These are phyloP conservation scores for Trifolium pratense DNA, from an alignment of 306 rosid species.

Conservation along the genomic window DNA sequence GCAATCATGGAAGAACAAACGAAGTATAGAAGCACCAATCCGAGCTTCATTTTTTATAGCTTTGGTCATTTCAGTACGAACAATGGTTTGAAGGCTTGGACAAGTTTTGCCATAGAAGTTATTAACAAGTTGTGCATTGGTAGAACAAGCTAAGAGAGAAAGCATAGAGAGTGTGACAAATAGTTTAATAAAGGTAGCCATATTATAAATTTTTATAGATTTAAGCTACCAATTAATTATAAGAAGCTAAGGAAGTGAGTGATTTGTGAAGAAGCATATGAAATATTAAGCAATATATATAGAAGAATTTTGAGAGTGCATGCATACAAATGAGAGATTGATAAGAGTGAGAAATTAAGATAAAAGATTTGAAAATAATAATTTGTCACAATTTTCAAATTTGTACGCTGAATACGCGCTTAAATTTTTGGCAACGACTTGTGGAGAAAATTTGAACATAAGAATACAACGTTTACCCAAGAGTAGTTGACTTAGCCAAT, in stretches of 20 bases:
- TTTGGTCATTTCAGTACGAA: conserved; percentile 52
- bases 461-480: background rate
- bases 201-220: background rate
- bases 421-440: background rate
- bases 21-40: conserved; percentile 78
- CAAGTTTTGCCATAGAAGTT: conserved; percentile 62
- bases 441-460: background rate
- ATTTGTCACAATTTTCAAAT: background rate
- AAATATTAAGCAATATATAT: conserved; percentile 38
- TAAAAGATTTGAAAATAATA: background rate
- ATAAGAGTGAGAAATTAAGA: background rate
- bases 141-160: conserved; percentile 44
- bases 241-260: background rate
- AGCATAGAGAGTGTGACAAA: conserved; percentile 36
- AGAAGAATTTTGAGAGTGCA: background rate
- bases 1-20: conserved; percentile 91
- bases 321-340: background rate
- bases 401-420: conserved; percentile 35
- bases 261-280: conserved; percentile 19
- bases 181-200: conserved; percentile 43
- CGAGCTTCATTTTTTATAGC: conserved; percentile 57
- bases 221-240: background rate
- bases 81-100: conserved; percentile 55
- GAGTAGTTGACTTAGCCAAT: conserved; percentile 37
- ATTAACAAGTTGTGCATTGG: conserved; percentile 63